Conservation (phyloP, 345 rosid genomes). For the Eucalyptus polyanthemos region DNA sequence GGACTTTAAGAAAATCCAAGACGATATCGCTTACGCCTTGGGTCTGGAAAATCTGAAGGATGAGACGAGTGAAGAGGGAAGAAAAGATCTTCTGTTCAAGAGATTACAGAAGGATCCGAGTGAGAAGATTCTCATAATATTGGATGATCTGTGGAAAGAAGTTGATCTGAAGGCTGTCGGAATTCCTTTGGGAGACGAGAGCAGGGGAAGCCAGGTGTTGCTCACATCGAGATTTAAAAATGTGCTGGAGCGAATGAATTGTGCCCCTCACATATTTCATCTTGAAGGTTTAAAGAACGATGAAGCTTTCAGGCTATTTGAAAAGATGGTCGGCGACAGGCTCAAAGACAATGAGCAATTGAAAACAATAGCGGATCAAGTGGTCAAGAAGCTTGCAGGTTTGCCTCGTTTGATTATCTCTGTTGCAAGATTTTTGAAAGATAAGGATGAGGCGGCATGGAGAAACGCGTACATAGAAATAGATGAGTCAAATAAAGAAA, state of each 20-base stretch:
- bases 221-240: background rate
- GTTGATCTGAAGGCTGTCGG: accelerated
- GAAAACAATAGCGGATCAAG: accelerated
- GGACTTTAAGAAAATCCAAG: too few relatives aligned
- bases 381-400: background rate
- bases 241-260: background rate
- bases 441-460: accelerated
- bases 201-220: too few relatives aligned
- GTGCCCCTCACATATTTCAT: too few relatives aligned
- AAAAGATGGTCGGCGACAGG: accelerated
- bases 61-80: accelerated
- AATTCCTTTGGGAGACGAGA: accelerated
- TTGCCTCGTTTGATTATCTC: background rate
- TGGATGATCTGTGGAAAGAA: too few relatives aligned
- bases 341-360: background rate
- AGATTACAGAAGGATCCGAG: too few relatives aligned
- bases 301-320: accelerated
- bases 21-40: too few relatives aligned
- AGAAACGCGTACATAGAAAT: too few relatives aligned
- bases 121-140: too few relatives aligned
- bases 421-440: accelerated
- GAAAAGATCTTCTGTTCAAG: too few relatives aligned
- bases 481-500: accelerated
- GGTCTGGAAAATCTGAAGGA: too few relatives aligned
- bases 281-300: accelerated